Percentiles rank a stretch among this genome's conserved stretches.
Evolutionary conservation across 1,139 yeast genomes (phyloP).

Genomic region (Yamadazyma trypodendri): DNA sequence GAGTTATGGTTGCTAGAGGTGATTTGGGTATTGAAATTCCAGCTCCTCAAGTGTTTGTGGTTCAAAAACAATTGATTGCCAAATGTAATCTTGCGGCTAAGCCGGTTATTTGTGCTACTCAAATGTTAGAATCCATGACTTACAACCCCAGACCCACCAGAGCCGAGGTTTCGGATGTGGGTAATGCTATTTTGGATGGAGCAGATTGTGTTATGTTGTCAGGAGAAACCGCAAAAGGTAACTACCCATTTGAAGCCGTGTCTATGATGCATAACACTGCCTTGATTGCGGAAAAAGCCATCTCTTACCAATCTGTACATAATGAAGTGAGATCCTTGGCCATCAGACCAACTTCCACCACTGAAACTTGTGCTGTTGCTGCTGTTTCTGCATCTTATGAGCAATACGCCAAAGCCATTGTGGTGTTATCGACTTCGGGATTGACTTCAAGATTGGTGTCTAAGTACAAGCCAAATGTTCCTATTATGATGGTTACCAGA

Average conservation of each 20-base stretch:
- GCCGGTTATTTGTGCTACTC: slow-evolving; percentile 99
- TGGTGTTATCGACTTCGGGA: slow-evolving; percentile 94
- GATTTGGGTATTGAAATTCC: slow-evolving; percentile 99
- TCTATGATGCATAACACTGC: slow-evolving; percentile 98
- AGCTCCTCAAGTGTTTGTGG: slow-evolving; percentile 97
- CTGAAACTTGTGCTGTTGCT: slow-evolving; percentile 96
- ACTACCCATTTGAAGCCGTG: slow-evolving; percentile 96
- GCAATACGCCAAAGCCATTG: slow-evolving; percentile 95
- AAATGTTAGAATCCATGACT: slow-evolving; percentile 99
- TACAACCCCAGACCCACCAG: slow-evolving; percentile 99
- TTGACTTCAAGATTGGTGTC: slow-evolving; percentile 93
- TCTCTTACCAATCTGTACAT: slow-evolving; percentile 84
- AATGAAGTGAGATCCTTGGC: slow-evolving; percentile 88
- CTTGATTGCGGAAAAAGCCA: slow-evolving; percentile 94
- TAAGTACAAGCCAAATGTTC: slow-evolving; percentile 96
- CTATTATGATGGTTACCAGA: slow-evolving; percentile 98
- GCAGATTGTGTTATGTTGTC: slow-evolving; percentile 99
- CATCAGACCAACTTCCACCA: slow-evolving; percentile 85
- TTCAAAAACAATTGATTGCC: slow-evolving; percentile 98
- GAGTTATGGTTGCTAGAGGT: slow-evolving; percentile 99
- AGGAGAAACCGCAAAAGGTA: slow-evolving; percentile 99
- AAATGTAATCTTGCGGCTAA: slow-evolving; percentile 99
- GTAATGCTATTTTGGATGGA: slow-evolving; percentile 98
- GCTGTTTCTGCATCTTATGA: slow-evolving; percentile 96
- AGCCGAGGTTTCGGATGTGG: slow-evolving; percentile 99